Base-by-base conservation (phyloP, 345 rosid genomes). In the Eucalyptus cladocalyx region DNA sequence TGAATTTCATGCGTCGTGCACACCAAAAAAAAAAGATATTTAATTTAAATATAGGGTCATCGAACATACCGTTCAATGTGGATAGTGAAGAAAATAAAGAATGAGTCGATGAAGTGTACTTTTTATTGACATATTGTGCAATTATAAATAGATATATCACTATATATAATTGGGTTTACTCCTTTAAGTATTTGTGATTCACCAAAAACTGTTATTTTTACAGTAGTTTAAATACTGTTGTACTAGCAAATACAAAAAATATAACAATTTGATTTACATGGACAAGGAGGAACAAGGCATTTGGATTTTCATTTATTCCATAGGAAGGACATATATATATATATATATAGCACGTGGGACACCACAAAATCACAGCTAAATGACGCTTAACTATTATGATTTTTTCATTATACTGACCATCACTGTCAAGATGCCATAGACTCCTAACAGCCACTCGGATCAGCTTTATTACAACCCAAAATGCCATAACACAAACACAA, bases 21-120 rank as follows among this genome's bases (percentile, higher is more conserved):
- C 21, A 51, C 18, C n/a, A n/a, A n/a, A n/a, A 49, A 51, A 50
- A 13, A 14, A 2, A 5, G 0, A 51, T 17, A 3, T 17, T 17
- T 4, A 51, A 17, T 51, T 51, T 51, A 51, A 51, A 51, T 51
- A 51, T 51, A 51, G 3, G 54, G 8, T 51, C 54, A 51, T 6
- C 1, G 0, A 2, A 51, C 8, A 51, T 3, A 18, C 56, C 4
- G 9, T 3, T 51, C 9, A 51, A 51, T 2, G 23, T 51, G 23
- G 23, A 51, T 51, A 51, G 56, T 51, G 2, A 18, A 51, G 56
- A 51, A 51, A 51, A 3, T 51, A 51, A 18, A 51, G 23, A 51
- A 51, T 51, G 23, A 51, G 4, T 51, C 1, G 4, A 51, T 18
- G 56, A 51, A 51, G 56, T 18, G 23, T 51, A 51, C 23, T 51